Percentiles rank a stretch among this genome's conserved stretches.
Conservation (phyloP, 192 early-diverging fungal genomes). For the Allomyces macrogynus region DNA sequence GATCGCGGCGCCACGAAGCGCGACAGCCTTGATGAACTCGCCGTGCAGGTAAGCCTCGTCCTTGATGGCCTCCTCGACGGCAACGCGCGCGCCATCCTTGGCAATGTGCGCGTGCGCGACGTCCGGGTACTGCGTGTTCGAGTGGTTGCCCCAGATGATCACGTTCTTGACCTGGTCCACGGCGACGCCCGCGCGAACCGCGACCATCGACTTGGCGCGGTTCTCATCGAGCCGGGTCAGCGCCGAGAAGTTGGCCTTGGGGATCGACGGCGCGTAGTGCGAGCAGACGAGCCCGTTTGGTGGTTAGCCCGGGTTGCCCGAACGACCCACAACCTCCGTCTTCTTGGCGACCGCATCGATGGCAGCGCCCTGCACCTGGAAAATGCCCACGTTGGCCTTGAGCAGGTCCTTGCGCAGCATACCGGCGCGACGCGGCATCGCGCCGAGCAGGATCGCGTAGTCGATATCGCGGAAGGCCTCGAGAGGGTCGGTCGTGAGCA, state of each 20-base stretch:
- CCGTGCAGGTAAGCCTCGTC: neutral
- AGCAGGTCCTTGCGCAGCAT: neutral
- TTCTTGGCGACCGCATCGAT: neutral
- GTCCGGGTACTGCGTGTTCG: neutral
- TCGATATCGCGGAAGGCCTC: neutral
- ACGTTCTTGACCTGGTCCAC: neutral
- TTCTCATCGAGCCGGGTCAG: neutral
- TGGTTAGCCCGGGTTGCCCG: neutral
- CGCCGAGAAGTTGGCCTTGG: neutral
- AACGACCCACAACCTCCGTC: neutral
- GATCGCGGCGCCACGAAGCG: neutral
- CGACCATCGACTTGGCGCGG: neutral
- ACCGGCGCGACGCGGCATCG: neutral
- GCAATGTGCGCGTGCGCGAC: neutral
- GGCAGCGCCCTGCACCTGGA: neutral
- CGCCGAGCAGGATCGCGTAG: neutral
- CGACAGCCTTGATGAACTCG: neutral
- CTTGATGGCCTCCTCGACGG: neutral
- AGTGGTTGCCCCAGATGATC: neutral
- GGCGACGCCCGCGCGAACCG: neutral
- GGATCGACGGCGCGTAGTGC: neutral
- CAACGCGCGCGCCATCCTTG: neutral
- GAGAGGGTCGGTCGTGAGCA: neutral
- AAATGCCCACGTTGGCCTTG: neutral
- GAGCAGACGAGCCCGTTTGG: neutral